A percentile compares a stretch with the other conserved stretches of the same genome.
phyloP scores from a whole-genome alignment of 2,329 filamentous ascomycete species.

The Microdochium bolleyi region DNA sequence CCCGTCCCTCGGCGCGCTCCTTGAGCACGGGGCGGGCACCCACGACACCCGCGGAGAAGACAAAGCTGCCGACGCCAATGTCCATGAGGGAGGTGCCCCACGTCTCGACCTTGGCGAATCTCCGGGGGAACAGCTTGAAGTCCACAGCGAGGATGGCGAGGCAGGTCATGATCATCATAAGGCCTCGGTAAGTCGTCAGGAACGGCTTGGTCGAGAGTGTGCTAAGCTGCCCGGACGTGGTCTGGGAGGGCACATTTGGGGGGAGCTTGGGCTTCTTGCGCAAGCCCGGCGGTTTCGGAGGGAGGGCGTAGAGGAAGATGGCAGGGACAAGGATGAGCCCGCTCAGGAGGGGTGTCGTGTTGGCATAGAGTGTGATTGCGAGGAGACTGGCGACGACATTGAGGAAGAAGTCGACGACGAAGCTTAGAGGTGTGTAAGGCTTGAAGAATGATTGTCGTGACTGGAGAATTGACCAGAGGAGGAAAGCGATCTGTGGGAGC shows the following conservation, averaged over 20 bases:
- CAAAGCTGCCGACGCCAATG: constrained; percentile 92
- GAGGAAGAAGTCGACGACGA: constrained; percentile 76
- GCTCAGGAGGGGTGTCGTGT: constrained; percentile 64
- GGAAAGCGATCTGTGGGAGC: constrained; percentile 57
- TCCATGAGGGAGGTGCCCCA: constrained; percentile 99
- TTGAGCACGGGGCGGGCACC: constrained; percentile 75
- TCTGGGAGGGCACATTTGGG: constrained; percentile 29
- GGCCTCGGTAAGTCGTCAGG: constrained; percentile 81
- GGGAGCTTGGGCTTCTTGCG: constrained; percentile 43
- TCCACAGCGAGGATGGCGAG: constrained; percentile 94
- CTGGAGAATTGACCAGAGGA: constrained; percentile 87
- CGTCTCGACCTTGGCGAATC: constrained; percentile 97
- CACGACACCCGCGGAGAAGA: constrained; percentile 90
- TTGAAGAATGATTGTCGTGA: constrained; percentile 77
- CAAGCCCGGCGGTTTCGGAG: constrained; percentile 30
- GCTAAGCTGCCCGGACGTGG: constrained; percentile 24
- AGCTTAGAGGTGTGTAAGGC: constrained; percentile 59
- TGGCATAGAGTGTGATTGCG: constrained; percentile 78
- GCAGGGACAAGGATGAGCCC: constrained; percentile 67
- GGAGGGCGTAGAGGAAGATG: constrained; percentile 49
- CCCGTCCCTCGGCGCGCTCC: constrained; percentile 45
- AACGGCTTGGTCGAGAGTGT: constrained; percentile 79
- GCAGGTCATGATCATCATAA: constrained; percentile 87
- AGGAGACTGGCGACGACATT: constrained; percentile 78
- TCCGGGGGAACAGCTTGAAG: constrained; percentile 83